Evolutionary conservation across 345 rosid genomes (phyloP).

Genomic region (Citrus unshiu): DNA sequence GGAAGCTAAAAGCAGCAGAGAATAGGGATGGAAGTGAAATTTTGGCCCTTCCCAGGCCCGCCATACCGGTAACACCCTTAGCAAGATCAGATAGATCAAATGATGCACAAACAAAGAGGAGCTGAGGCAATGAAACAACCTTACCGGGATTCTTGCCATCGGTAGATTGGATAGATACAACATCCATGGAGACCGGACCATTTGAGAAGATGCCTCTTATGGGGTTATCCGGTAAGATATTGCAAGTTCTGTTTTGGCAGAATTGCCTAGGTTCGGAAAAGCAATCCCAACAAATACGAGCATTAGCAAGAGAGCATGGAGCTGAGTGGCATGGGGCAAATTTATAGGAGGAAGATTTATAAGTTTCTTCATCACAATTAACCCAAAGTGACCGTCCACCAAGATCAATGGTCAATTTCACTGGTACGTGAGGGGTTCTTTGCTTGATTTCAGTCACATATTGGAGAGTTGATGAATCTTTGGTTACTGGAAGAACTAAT

Average conservation of each 20-base stretch:
- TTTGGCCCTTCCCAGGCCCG: not conserved
- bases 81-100: not conserved
- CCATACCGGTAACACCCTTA: not conserved
- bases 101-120: not conserved
- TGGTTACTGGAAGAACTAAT: slow-evolving; percentile 16
- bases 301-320: not conserved
- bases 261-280: not conserved
- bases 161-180: not conserved
- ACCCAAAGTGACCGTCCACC: not conserved
- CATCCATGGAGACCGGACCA: not conserved
- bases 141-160: not conserved
- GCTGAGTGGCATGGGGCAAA: not conserved
- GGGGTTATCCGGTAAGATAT: not conserved
- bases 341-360: not conserved
- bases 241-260: not conserved
- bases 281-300: not conserved
- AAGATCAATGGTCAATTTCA: slow-evolving; percentile 2
- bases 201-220: not conserved
- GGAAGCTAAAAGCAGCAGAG: not conserved
- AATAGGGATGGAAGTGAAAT: not conserved
- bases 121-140: not conserved
- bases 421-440: slow-evolving; percentile 12
- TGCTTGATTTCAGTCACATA: slow-evolving; percentile 21
- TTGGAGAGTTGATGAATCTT: slow-evolving; percentile 18
- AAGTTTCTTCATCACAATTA: not conserved